Evolutionary conservation across 768 basidiomycete species (phyloP).

Genomic region (Amanita polypyramis): DNA sequence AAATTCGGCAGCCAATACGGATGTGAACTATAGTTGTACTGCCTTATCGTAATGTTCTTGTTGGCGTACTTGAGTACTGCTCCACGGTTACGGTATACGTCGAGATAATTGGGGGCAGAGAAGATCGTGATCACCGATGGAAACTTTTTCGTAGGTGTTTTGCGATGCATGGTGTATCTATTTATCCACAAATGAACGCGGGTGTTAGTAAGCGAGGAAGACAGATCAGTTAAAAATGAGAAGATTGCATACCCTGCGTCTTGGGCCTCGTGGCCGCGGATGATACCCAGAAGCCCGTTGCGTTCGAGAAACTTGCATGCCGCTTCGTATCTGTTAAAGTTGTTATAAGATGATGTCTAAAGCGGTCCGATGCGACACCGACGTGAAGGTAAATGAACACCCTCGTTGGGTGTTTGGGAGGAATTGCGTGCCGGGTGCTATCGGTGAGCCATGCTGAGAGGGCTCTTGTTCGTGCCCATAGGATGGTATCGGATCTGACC

Average conservation of each 20-base stretch:
- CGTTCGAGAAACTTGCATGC: conserved; percentile 90
- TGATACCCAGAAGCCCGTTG: conserved; percentile 85
- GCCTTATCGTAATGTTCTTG: conserved; percentile 92
- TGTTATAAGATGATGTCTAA: neutral
- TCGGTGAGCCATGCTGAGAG: conserved; percentile 33
- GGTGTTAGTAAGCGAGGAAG: conserved; percentile 1
- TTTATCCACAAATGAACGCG: too few relatives aligned
- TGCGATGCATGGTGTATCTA: conserved; percentile 90
- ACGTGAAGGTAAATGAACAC: conserved; percentile 92
- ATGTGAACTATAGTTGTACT: conserved; percentile 72
- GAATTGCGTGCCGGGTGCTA: conserved; percentile 52
- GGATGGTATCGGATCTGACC: conserved; percentile 88
- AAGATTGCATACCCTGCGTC: conserved; percentile 87
- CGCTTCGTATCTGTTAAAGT: conserved; percentile 51
- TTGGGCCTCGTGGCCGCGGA: conserved; percentile 95
- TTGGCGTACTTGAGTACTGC: conserved; percentile 96
- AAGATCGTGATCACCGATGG: conserved; percentile 98
- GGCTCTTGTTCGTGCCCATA: conserved; percentile 76
- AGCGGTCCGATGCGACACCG: conserved; percentile 16
- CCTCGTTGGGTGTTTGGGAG: conserved; percentile 81
- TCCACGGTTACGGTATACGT: conserved; percentile 93
- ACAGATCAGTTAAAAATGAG: neutral
- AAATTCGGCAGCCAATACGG: conserved; percentile 97
- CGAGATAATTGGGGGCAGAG: conserved; percentile 93
- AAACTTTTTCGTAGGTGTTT: conserved; percentile 91